Base-by-base conservation (phyloP, 495 filamentous ascomycete genomes). In the Lasiosphaeria miniovina region DNA sequence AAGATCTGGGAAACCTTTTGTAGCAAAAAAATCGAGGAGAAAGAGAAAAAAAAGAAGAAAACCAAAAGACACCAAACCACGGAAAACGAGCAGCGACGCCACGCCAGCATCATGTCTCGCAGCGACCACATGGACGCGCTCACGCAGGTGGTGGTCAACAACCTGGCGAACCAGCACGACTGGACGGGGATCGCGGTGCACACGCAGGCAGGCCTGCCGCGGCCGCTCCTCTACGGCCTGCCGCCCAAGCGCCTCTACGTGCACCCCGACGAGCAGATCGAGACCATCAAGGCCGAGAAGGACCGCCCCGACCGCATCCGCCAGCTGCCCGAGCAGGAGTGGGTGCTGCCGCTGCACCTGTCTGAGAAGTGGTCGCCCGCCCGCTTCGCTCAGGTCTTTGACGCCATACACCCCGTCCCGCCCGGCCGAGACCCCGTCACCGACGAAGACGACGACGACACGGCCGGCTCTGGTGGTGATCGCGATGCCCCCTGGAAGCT, bases 231-330 rank as follows among this genome's bases (percentile, higher is more conserved):
- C 52, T 90, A 90, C 5, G 94, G 94, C 5, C 79, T 96, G n/a
- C 93, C 94, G 7, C 91, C 94, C 6, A 83, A 88, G 52, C 84
- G 86, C 6, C 81, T 96, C 31, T 98, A 98, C 75, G 82, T 90
- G 55, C 93, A 98, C 71, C 94, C 94, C 6, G 94, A 97, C 71
- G 90, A 95, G 73, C 91, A 96, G 74, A 82, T 92, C 46, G 87
- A 85, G 62, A 82, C 90, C 70, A 74, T 96, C 56, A 86, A 89
- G 71, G 75, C 75, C 45, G 75, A 79, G 56, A 72, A 75, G 57
- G 70, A 70, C 35, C 59, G 65, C 3, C 63, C 70, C 62, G 31
- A 73, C 53, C 64, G 56, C 35, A 73, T 81, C n/a, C 62, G 67
- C 33, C 78, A 78, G 61, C 74, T 77, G 3, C 76, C 86, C 0